These are phyloP conservation scores for Amoebophrya sp. DNA, from an alignment of 169 alveolate genomes.

Conservation along the genomic window DNA sequence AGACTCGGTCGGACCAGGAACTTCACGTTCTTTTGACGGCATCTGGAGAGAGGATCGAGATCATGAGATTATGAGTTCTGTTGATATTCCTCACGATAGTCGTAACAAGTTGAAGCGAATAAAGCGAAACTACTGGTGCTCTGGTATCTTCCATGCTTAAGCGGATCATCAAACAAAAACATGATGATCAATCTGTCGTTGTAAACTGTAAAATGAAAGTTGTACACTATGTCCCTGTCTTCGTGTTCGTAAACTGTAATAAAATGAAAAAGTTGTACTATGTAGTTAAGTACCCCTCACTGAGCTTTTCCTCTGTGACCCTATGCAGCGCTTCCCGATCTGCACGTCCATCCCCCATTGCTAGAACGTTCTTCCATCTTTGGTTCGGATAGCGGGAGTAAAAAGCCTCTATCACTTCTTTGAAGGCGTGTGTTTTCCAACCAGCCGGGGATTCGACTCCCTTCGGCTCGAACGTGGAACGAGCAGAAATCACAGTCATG, in stretches of 20 bases:
- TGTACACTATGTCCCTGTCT: too few species aligned
- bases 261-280: too few species aligned
- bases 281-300: neutral
- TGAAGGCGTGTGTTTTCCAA: constrained; percentile 6
- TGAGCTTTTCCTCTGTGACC: neutral
- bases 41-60: too few species aligned
- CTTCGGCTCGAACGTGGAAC: neutral
- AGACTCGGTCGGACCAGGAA: neutral
- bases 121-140: too few species aligned
- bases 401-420: neutral
- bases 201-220: too few species aligned
- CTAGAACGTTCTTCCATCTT: neutral
- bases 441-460: neutral
- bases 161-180: too few species aligned
- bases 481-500: neutral
- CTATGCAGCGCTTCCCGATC: constrained; percentile 17
- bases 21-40: constrained; percentile 20
- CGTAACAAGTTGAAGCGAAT: neutral
- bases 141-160: too few species aligned
- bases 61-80: too few species aligned
- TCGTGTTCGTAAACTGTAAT: too few species aligned
- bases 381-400: constrained; percentile 16
- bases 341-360: neutral
- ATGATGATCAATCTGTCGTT: too few species aligned
- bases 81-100: neutral